Base-by-base conservation (phyloP, 495 filamentous ascomycete species). In the Penicillium taxi region DNA sequence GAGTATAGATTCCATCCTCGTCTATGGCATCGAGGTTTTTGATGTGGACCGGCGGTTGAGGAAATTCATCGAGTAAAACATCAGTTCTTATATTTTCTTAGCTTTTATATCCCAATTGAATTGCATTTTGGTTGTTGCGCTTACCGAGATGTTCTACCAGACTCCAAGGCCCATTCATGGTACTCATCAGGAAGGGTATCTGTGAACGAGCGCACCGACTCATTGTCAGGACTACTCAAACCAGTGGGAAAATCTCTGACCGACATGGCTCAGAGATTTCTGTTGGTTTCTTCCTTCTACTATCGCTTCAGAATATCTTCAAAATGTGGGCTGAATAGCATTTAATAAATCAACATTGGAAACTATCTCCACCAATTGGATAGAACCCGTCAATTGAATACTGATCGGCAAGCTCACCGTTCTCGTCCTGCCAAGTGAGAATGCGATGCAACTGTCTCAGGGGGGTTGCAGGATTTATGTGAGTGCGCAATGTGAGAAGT, bases 151-250 rank as follows among this genome's bases (percentile, higher is more conserved):
- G 17, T 25, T 38, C 42, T 22, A 12, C 52, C 45, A 4, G 52
- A 52, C 24, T 55, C 45, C 11, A 24, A 47, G 5, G 47, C 40
- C 52, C 52, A 52, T 29, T 55, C 52, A 18, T 52, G 52, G 26
- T 52, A 55, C 28, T 55, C 52, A 9, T 52, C 52, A 3, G 43
- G 48, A 6, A 52, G 26, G 0, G 39, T 47, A 11, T 42, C 35
- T 23, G 48, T 29, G n/a, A 52, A 49, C 5, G 52, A 55, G 9
- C 45, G 48, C 38, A 55, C 19, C 12, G 52, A 55, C 22, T 49
- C 52, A 4, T 30, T 32, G 9, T 55, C 48, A n/a, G 39, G 34
- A 26, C 32, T 37, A 3, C 37, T 30, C 5, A 47, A 15, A 9
- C 43, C 48, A 4, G 35, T 34, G 18, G 44, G 40, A 4, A 52